phyloP scores from a whole-genome alignment of 441 rosid species.

The Erodium moschatum region DNA sequence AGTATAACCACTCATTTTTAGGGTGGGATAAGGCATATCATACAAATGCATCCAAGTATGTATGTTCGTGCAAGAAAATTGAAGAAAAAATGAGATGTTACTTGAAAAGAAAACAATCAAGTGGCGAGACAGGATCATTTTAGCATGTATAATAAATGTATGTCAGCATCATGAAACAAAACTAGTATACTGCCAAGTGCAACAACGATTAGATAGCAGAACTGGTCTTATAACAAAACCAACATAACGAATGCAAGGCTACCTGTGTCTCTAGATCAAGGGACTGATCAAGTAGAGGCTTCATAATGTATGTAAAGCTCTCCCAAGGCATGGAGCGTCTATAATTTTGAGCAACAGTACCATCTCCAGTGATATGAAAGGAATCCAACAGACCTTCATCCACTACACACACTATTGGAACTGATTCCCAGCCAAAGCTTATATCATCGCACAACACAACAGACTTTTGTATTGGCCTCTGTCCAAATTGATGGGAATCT shows the following conservation, averaged over 20 bases:
- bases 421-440: constrained; percentile 76
- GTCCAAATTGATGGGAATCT: constrained; percentile 48
- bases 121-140: not conserved
- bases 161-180: not conserved
- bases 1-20: constrained; percentile 11
- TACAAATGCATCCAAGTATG: not conserved
- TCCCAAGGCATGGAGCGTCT: constrained; percentile 64
- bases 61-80: not conserved
- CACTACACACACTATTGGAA: constrained; percentile 64
- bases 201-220: not conserved
- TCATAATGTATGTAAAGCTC: constrained; percentile 57
- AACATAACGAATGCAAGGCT: constrained; percentile 18
- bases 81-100: not conserved
- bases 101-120: constrained; percentile 1
- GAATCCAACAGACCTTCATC: constrained; percentile 50
- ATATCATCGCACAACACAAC: constrained; percentile 61
- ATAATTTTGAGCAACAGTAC: constrained; percentile 26
- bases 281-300: constrained; percentile 47
- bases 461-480: constrained; percentile 36
- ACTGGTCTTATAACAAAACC: not conserved
- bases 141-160: not conserved
- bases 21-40: not conserved
- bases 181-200: not conserved
- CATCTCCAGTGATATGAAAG: constrained; percentile 24
- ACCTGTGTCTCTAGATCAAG: constrained; percentile 54